Evolutionary conservation across 2,329 filamentous ascomycete species (phyloP).

Genomic region (Xylariaceae sp.): DNA sequence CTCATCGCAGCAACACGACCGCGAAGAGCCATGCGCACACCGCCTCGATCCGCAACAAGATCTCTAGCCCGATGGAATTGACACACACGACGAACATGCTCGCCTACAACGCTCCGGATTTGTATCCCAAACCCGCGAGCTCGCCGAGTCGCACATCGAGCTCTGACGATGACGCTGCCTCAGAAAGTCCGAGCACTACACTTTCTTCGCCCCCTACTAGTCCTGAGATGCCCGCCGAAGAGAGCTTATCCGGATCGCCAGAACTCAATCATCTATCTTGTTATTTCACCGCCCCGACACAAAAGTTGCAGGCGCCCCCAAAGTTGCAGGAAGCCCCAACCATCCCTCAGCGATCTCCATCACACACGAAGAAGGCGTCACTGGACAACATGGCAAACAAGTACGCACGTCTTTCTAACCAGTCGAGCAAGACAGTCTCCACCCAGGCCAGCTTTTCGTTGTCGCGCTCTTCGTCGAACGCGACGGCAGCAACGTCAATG

Average conservation of each 20-base stretch:
- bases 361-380: conserved; percentile 80
- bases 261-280: conserved; percentile 64
- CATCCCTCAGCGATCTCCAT: conserved; percentile 74
- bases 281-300: conserved; percentile 57
- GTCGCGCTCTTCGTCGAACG: conserved; percentile 55
- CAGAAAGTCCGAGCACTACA: conserved; percentile 56
- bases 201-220: conserved; percentile 62
- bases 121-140: conserved; percentile 50
- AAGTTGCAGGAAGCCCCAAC: conserved; percentile 53
- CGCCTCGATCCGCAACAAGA: conserved; percentile 61
- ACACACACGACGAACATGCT: conserved; percentile 95
- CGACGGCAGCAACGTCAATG: conserved; percentile 47
- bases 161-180: conserved; percentile 64
- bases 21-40: conserved; percentile 39
- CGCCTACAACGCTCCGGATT: conserved; percentile 88
- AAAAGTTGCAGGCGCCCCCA: conserved; percentile 34
- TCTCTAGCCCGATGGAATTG: conserved; percentile 82
- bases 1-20: conserved; percentile 48
- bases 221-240: conserved; percentile 59
- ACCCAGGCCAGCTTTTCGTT: conserved; percentile 55
- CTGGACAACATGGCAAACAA: conserved; percentile 71
- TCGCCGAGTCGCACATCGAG: conserved; percentile 49
- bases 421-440: conserved; percentile 49
- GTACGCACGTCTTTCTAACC: conserved; percentile 48
- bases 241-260: conserved; percentile 52